Evolutionary conservation across 192 early-diverging fungal genomes (phyloP), one percentile per base, ranked within the genome.

Genomic region (Coemansia sp.): DNA sequence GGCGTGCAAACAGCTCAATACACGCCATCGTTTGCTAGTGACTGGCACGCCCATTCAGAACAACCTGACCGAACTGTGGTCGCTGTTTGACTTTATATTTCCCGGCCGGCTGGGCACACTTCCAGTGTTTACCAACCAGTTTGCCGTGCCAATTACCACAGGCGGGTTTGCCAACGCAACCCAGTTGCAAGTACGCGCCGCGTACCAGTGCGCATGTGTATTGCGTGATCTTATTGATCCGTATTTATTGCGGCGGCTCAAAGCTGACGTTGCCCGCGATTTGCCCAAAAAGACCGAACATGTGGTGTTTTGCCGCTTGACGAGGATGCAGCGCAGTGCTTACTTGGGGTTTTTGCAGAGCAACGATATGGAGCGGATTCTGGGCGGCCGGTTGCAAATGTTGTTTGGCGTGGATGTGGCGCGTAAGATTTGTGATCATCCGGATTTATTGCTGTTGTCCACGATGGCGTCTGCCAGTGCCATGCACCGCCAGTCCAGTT

Each of bases 381-480:
- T 97, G 66, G 72, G 84, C 9, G 93, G 94, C 0, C 88, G 88
- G 47, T 80, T 90, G 52, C 89, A 97, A 50, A 91, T 90, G 25
- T 76, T 97, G 25, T 91, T 77, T 73, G 95, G 94, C 11, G 95
- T 97, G 57, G 95, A 97, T 63, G 84, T 92, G 50, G 85, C 95
- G 9, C 83, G 95, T 53, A 98, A 99, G 82, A 95, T 97, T 24
- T 99, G 97, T 70, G 97, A 99, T 68, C 97, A 99, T 61, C 94
- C 93, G 0, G 95, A 98, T 68, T 50, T 84, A 23, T 67, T 81
- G n/a, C 35, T 80, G 12, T 58, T 84, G 17, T 79, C 76, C 4
- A 73, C 55, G 24, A 59, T 66, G 14, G 29, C 58, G 2, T 58
- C 71, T 23, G 79, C 69, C 0, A 56, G 60, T 10, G 43, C 52